Evolutionary conservation across 2,329 filamentous ascomycete species (phyloP).

Genomic region (Xylaria hypoxylon): DNA sequence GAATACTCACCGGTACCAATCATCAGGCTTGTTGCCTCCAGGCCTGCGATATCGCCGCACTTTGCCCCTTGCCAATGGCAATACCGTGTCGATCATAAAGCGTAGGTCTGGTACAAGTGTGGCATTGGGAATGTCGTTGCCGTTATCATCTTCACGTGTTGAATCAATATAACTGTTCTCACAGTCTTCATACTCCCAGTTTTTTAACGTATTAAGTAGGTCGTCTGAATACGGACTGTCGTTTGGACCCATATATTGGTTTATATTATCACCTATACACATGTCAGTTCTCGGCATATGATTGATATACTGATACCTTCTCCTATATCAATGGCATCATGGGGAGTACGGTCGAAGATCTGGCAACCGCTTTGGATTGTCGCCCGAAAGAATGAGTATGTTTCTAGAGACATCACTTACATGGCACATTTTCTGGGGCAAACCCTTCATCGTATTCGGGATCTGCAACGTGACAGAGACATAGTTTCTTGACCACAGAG

Average conservation of each 20-base stretch:
- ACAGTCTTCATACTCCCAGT: slow-evolving; percentile 4
- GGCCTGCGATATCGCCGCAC: slow-evolving; percentile 3
- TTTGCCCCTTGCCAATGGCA: neutral
- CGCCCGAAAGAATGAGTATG: neutral
- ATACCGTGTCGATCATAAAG: neutral
- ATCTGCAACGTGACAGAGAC: neutral
- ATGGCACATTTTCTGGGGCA: neutral
- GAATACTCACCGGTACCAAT: slow-evolving; percentile 17
- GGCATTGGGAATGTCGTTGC: neutral
- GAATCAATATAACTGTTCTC: neutral
- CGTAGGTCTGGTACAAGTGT: neutral
- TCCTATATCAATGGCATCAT: neutral
- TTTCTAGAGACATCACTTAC: slow-evolving; percentile 2
- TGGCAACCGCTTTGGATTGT: too few relatives aligned
- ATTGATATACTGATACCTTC: neutral
- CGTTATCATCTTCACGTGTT: neutral
- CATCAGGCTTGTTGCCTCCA: neutral
- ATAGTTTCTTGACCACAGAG: neutral
- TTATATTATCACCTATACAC: neutral
- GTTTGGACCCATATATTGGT: neutral
- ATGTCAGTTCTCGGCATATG: neutral
- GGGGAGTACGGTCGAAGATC: too few relatives aligned
- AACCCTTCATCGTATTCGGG: neutral
- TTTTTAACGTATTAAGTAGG: neutral
- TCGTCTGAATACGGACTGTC: slow-evolving; percentile 5